Percentiles rank a stretch among this genome's conserved stretches.
Conservation (phyloP, 2,329 filamentous ascomycete genomes). For the Eutypella sp. region DNA sequence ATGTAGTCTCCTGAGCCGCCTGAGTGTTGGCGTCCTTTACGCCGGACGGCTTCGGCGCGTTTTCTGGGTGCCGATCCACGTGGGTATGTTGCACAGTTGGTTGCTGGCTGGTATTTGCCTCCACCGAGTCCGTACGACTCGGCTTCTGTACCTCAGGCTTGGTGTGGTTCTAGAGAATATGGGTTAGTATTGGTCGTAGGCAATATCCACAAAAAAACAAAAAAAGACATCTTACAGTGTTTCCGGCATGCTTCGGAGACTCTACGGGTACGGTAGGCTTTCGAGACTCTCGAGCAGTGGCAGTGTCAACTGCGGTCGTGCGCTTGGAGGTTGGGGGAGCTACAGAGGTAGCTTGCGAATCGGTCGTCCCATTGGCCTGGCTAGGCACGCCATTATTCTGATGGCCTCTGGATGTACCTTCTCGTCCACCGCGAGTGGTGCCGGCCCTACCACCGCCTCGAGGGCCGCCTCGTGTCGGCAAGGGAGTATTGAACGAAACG, state of each 20-base stretch:
- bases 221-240: constrained; percentile 33
- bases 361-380: constrained; percentile 15
- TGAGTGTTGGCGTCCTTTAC: constrained; percentile 17
- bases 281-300: constrained; percentile 38
- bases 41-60: constrained; percentile 13
- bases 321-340: constrained; percentile 38
- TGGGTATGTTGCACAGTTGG: constrained; percentile 5
- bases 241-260: constrained; percentile 35
- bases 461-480: constrained; percentile 48
- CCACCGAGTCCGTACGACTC: not conserved
- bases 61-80: constrained; percentile 15
- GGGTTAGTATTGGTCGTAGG: constrained; percentile 3
- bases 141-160: not conserved
- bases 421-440: constrained; percentile 24
- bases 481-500: constrained; percentile 79
- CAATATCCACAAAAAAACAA: constrained; percentile 5
- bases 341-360: constrained; percentile 30
- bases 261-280: constrained; percentile 37
- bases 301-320: constrained; percentile 36
- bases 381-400: constrained; percentile 9
- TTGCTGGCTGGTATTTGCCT: not conserved
- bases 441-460: constrained; percentile 40
- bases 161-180: not conserved
- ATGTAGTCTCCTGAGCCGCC: constrained; percentile 1
- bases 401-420: constrained; percentile 15